Conservation (phyloP, 2,329 filamentous ascomycete genomes). For the Fusarium devonianum region DNA sequence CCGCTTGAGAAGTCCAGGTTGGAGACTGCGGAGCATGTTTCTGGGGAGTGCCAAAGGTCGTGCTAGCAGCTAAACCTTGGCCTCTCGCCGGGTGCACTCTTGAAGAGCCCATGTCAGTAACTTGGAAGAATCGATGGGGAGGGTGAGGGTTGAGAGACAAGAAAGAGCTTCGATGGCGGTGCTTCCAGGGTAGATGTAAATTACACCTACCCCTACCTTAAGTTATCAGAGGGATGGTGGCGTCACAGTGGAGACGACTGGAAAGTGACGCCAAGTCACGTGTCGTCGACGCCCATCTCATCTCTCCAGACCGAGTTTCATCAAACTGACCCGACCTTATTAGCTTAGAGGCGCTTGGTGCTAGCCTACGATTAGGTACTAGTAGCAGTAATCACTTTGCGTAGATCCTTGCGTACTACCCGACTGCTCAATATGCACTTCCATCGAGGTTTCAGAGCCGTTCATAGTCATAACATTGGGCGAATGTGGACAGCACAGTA, state of each 20-base stretch:
- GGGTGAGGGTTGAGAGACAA: not conserved
- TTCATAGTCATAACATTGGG: too few relatives aligned
- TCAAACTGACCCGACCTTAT: not conserved
- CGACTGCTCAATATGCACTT: too few relatives aligned
- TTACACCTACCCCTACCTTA: too few relatives aligned
- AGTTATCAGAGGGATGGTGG: too few relatives aligned
- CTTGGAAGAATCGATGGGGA: not conserved
- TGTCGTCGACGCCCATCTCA: not conserved
- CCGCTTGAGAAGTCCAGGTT: slow-evolving; percentile 1
- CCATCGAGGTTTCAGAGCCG: too few relatives aligned
- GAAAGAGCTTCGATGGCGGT: not conserved
- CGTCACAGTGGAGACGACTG: not conserved
- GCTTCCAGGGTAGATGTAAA: slow-evolving; percentile 20
- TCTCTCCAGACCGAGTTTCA: not conserved
- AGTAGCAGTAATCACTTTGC: too few relatives aligned
- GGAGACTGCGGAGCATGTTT: slow-evolving; percentile 1
- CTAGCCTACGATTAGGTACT: too few relatives aligned
- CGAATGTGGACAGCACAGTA: not conserved
- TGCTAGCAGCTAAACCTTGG: not conserved
- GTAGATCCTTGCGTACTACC: too few relatives aligned
- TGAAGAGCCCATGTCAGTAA: slow-evolving; percentile 10
- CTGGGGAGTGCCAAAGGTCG: slow-evolving; percentile 1
- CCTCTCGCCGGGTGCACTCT: not conserved
- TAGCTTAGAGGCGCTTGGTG: too few relatives aligned
- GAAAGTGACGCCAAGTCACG: slow-evolving; percentile 13